Evolutionary conservation across 1,284 basidiomycete genomes (phyloP).

Genomic region (Irpex sp.): DNA sequence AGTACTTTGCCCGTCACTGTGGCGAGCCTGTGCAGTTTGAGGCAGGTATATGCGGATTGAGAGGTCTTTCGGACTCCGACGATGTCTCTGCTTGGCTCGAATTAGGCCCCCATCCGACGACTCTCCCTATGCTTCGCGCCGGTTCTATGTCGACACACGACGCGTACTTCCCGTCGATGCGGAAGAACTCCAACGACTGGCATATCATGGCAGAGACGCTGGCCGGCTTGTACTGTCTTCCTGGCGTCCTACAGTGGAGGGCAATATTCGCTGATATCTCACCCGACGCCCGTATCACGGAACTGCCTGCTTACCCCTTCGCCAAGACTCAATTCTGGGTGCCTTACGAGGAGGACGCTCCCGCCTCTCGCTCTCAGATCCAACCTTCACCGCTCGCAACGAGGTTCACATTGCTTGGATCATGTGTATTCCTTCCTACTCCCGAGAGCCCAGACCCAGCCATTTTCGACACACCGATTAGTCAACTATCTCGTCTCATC

Average conservation of each 20-base stretch:
- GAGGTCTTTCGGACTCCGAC: conserved; percentile 25
- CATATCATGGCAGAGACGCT: conserved; percentile 41
- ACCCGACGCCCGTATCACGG: conserved; percentile 34
- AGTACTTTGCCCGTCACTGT: conserved; percentile 60
- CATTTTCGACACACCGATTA: conserved; percentile 52
- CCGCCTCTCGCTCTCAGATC: neutral
- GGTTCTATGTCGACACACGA: conserved; percentile 26
- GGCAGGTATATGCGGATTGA: conserved; percentile 40
- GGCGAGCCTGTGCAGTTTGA: conserved; percentile 57
- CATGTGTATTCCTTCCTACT: conserved; percentile 43
- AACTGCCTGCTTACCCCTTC: conserved; percentile 64
- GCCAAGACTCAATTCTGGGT: conserved; percentile 55
- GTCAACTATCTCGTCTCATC: conserved; percentile 41
- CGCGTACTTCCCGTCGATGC: conserved; percentile 43
- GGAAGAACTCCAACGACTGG: conserved; percentile 42
- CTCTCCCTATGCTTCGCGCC: conserved; percentile 47
- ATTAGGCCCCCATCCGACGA: conserved; percentile 57
- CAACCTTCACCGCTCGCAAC: neutral
- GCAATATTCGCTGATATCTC: conserved; percentile 46
- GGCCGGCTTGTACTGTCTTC: conserved; percentile 43
- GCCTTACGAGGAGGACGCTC: conserved; percentile 33
- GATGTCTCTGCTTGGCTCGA: conserved; percentile 55
- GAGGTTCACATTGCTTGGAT: conserved; percentile 36
- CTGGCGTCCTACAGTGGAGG: conserved; percentile 47
- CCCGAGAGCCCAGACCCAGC: conserved; percentile 37